Evolutionary conservation across 1,139 yeast species (phyloP), one percentile per base, ranked within the genome.

Genomic region (Sugiyamaella japonica): DNA sequence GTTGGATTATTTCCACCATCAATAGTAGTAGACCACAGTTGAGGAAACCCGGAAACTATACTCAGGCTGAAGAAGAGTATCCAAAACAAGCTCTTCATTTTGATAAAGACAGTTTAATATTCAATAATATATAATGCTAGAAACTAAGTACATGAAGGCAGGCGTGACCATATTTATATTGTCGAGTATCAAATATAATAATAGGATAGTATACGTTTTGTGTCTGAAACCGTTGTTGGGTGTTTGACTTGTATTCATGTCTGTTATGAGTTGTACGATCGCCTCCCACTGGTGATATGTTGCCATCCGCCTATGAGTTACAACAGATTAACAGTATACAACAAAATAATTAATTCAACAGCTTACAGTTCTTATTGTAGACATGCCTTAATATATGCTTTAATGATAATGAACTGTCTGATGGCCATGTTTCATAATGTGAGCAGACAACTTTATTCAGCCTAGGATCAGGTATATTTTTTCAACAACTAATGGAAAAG

Each of bases 81-180:
- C 48, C 48, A 44, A 44, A 34, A 20, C 17, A 32, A 20, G 13
- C 39, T 34, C 32, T 29, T 44, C 48, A 44, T 44, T 20, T 15
- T 42, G 6, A 36, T 8, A 31, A 16, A 15, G 38, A 34, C 16
- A 3, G 38, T 13, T 34, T 29, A 29, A 29, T 29, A 29, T 29
- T 29, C 34, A 29, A 12, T 9, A 29, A 12, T 9, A 29, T 29
- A 9, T 9, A 29, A 9, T 29, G 34, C n/a, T 29, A 9, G n/a
- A 12, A 29, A 29, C 25, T 29, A 29, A 29, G n/a, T 29, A 9
- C 34, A 29, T 29, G n/a, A 29, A 29, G 34, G 9, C n/a, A 29
- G 34, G 34, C 34, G 10, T 29, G 34, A 29, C 34, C 7, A 7
- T 29, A 29, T 29, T 29, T 29, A 29, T 29, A 29, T 29, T 29